Evolutionary conservation across 768 basidiomycete species (phyloP).

Genomic region (Saitozyma sp.): DNA sequence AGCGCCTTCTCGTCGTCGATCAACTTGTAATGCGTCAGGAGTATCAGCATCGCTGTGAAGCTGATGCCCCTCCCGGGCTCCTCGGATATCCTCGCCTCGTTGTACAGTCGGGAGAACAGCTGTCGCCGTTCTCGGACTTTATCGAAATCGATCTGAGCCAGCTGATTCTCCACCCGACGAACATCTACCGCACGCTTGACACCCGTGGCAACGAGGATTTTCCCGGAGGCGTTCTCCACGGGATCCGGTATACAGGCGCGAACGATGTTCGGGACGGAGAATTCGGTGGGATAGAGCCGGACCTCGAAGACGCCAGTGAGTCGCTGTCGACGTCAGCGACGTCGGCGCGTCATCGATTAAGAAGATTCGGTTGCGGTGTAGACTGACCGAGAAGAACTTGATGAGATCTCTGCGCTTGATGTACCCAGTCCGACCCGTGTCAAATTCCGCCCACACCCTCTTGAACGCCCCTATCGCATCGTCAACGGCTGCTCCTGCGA

Average conservation of each 20-base stretch:
- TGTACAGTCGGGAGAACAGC: conserved; percentile 73
- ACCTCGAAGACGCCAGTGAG: conserved; percentile 85
- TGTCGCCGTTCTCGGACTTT: conserved; percentile 67
- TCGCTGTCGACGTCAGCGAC: conserved; percentile 58
- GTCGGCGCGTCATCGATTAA: background rate
- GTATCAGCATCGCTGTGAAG: conserved; percentile 81
- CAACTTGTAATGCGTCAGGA: conserved; percentile 87
- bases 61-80: conserved; percentile 77
- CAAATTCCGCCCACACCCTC: conserved; percentile 85
- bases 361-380: background rate
- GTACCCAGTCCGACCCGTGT: conserved; percentile 74
- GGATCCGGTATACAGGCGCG: conserved; percentile 55
- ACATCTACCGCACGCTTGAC: conserved; percentile 60
- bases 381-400: conserved; percentile 75
- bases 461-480: conserved; percentile 65
- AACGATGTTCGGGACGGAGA: conserved; percentile 64
- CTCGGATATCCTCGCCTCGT: conserved; percentile 78
- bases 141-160: conserved; percentile 67
- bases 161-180: conserved; percentile 60
- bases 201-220: conserved; percentile 27
- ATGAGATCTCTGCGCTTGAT: conserved; percentile 70
- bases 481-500: background rate
- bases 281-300: conserved; percentile 73
- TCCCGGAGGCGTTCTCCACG: conserved; percentile 30
- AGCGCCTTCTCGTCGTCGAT: conserved; percentile 86